Evolutionary conservation across 331 rosid genomes (phyloP).

Genomic region (Prunus yedoensis): DNA sequence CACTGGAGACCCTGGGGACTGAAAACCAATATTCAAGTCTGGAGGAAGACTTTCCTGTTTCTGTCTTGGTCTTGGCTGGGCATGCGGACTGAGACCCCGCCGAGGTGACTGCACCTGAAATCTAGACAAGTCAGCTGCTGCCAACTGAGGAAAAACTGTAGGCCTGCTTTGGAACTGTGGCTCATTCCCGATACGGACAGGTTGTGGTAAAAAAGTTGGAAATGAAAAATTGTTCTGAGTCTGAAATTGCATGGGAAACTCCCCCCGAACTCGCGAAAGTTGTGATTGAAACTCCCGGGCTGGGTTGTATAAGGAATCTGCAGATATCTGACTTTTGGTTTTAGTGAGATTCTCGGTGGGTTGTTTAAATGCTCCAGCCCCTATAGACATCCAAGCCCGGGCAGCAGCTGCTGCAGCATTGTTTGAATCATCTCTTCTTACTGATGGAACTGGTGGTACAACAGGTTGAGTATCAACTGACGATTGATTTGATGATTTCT

Average conservation of each 20-base stretch:
- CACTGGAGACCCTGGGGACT: constrained; percentile 82
- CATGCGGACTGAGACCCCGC: constrained; percentile 58
- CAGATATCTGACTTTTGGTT: constrained; percentile 55
- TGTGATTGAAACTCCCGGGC: constrained; percentile 59
- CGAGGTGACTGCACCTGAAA: constrained; percentile 66
- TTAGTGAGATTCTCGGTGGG: constrained; percentile 48
- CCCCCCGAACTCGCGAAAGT: constrained; percentile 45
- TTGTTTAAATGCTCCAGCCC: constrained; percentile 72
- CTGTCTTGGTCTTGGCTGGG: constrained; percentile 65
- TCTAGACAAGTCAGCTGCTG: constrained; percentile 61
- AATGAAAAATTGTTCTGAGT: constrained; percentile 56
- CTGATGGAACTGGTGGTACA: constrained; percentile 47
- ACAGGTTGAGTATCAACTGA: constrained; percentile 40
- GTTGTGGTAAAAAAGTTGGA: constrained; percentile 53
- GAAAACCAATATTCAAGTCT: constrained; percentile 83
- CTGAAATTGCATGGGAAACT: constrained; percentile 55
- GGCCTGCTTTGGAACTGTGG: constrained; percentile 56
- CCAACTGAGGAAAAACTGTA: constrained; percentile 52
- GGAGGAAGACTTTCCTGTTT: constrained; percentile 79
- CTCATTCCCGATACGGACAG: constrained; percentile 36
- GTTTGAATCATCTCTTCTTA: constrained; percentile 51
- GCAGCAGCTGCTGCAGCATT: constrained; percentile 84
- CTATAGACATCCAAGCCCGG: constrained; percentile 87
- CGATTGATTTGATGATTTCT: constrained; percentile 45
- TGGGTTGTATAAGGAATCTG: constrained; percentile 63